Base-by-base conservation (phyloP, 495 filamentous ascomycete genomes). In the Ramalina intermedia region DNA sequence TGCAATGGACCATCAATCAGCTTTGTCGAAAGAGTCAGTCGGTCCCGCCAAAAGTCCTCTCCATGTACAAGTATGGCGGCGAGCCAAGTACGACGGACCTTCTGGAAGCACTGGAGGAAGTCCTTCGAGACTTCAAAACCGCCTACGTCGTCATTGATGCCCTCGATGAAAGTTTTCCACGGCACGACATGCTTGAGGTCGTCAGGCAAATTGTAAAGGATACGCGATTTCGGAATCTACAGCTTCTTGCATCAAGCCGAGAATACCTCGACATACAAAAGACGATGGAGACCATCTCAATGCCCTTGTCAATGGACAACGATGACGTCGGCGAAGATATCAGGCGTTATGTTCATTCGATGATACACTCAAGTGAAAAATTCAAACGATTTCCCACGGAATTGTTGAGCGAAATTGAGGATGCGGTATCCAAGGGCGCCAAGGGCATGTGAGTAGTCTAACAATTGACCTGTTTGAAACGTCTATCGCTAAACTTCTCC, bases 221-320 rank as follows among this genome's bases (percentile, higher is more conserved):
- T 26, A 16, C 23, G 9, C 41, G 56, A 26, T 69, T 68, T 43
- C 20, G 45, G 2, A 65, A 63, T 18, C 49, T 73, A n/a, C 56
- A 57, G 7, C 39, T 71, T 7, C 48, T 70, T 18, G 59, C 59
- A 38, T 68, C 67, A 3, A 72, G 70, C 51, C 60, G 70, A 23
- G 56, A 61, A 16, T 63, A 72, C 21, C 23, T 18, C 7, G 69
- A 70, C 39, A 69, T 73, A 26, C 56, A 58, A 41, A 37, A 39
- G 0, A 18, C 37, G 3, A 59, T 68, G 41, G n/a, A 50, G 13
- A 18, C 1, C 16, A 14, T 12, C 24, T 60, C 43, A 55, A 52
- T 9, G 36, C 26, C 50, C 16, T 35, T 52, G 11, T 65, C 61
- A 27, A 68, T 71, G 64, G 53, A 53, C n/a, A 64, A 63, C 41